Conservation (phyloP, 768 basidiomycete genomes). For the Suillus americanus region DNA sequence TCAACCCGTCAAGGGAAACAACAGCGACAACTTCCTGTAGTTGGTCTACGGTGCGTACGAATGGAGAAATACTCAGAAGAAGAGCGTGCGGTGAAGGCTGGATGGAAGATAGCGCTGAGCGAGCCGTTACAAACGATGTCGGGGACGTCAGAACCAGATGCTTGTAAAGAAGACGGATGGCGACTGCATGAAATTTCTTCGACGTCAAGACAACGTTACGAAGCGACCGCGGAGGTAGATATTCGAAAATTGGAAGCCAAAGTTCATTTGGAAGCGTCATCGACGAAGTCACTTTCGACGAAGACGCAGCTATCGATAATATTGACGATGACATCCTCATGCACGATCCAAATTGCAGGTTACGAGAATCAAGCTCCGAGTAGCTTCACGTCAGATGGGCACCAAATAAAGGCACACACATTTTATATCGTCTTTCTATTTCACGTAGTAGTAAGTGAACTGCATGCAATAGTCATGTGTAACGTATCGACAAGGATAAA, state of each 20-base stretch:
- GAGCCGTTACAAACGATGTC: constrained; percentile 15
- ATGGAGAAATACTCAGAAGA: not conserved
- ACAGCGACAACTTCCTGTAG: constrained; percentile 26
- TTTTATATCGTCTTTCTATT: too few relatives aligned
- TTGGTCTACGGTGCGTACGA: constrained; percentile 23
- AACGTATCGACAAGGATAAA: not conserved
- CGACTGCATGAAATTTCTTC: constrained; percentile 32
- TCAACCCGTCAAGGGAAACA: constrained; percentile 15
- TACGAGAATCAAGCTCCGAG: not conserved
- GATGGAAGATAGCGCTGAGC: constrained; percentile 9
- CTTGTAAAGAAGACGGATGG: constrained; percentile 15
- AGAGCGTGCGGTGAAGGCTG: constrained; percentile 17
- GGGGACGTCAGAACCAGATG: constrained; percentile 35
- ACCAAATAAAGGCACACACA: not conserved
- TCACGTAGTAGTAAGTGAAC: not conserved
- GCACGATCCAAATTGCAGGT: not conserved
- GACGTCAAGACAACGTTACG: constrained; percentile 28
- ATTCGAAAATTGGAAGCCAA: constrained; percentile 39
- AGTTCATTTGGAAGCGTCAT: constrained; percentile 34
- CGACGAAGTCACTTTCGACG: not conserved
- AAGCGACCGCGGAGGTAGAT: constrained; percentile 29
- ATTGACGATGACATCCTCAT: not conserved
- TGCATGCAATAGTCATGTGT: not conserved
- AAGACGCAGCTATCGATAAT: not conserved
- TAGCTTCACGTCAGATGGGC: not conserved